Evolutionary conservation across 1,139 yeast genomes (phyloP), one percentile per base, ranked within the genome.

Genomic region (Nadsonia starkeyi-henricii): DNA sequence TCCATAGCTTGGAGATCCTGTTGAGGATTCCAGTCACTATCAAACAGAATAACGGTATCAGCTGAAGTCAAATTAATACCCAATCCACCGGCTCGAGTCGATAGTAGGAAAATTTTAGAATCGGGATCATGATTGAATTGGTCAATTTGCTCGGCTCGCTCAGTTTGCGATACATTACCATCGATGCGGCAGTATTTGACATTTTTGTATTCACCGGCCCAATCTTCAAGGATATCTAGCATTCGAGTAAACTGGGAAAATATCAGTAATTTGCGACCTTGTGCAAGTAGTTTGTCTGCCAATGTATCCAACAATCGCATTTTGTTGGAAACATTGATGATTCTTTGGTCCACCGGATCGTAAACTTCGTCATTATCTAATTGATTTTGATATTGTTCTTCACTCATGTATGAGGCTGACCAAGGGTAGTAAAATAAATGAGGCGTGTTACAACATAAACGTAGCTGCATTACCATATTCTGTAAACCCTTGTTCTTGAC

Each of bases 11-110:
- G 98, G 47, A 88, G 67, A 63, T 91, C 97, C 56, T 86, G 89
- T 61, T 91, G 97, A 0, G 98, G 98, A 58, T 91, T 91, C 96
- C 97, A 89, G 62, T 91, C 97, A 52, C 85, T 83, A 60, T 91
- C 98, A 61, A 85, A 88, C 17, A 91, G 60, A 2, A 91, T 77
- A 1, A 91, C 97, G 0, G 95, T 82, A 57, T 91, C 96, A 0
- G 97, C 96, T 1, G 84, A 78, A 0, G 81, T 77, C 50, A 91
- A 70, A 58, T 91, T 91, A 45, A 91, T 77, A 1, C 98, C 98
- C 28, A 91, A 73, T 0, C 97, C 97, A 13, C 97, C 98, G 0
- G 97, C 91, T 53, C 97, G 72, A 0, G 98, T 91, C 13, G 95
- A 83, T 17, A 91, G 68, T 47, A 91, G 63, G 56, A 91, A 91